Evolutionary conservation across 306 rosid genomes (phyloP).

Genomic region (Malus orientalis): DNA sequence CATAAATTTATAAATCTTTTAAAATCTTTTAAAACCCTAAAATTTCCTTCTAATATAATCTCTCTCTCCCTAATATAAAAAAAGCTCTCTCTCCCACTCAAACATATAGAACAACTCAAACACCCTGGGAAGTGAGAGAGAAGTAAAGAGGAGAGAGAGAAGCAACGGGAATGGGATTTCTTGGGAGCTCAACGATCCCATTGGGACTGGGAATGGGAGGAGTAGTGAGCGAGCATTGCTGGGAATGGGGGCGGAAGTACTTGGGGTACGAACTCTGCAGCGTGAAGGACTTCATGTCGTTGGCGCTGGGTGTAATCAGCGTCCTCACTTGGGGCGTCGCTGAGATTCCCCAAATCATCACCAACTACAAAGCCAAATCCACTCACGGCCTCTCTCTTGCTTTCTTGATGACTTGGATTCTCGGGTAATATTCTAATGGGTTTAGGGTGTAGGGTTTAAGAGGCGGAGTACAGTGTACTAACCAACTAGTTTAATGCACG

Average conservation of each 20-base stretch:
- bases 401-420: conserved; percentile 75
- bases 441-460: neutral
- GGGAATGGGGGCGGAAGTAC: conserved; percentile 30
- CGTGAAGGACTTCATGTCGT: conserved; percentile 49
- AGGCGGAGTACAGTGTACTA: neutral
- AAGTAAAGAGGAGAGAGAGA: neutral
- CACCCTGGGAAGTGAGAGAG: neutral
- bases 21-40: no score
- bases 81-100: neutral
- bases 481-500: no score
- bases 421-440: conserved; percentile 41
- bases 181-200: neutral
- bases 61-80: neutral
- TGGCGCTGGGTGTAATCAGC: conserved; percentile 50
- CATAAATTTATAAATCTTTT: no score
- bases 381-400: conserved; percentile 58
- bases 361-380: conserved; percentile 58
- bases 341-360: conserved; percentile 78
- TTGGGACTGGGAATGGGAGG: neutral
- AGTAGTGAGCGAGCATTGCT: conserved; percentile 21
- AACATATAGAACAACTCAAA: neutral
- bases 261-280: conserved; percentile 31
- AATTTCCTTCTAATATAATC: neutral
- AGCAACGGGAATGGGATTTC: neutral
- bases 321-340: conserved; percentile 69